Evolutionary conservation across 2,329 filamentous ascomycete genomes (phyloP).

Genomic region (Setomelanomma holmii): DNA sequence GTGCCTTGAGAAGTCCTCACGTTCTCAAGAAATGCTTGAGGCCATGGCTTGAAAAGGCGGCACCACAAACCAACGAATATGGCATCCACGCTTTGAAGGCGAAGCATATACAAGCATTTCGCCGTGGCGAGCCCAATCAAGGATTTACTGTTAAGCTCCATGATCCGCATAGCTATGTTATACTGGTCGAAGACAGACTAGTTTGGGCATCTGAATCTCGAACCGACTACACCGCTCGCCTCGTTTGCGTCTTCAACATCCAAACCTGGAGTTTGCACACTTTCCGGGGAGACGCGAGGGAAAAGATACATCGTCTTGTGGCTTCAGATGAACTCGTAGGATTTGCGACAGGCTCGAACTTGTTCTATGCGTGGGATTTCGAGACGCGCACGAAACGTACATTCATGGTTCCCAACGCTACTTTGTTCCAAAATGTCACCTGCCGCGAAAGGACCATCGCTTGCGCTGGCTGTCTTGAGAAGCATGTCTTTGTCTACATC

Average conservation of each 20-base stretch:
- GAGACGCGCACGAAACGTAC: slow-evolving; percentile 12
- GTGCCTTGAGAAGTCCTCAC: slow-evolving; percentile 31
- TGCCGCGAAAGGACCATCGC: slow-evolving; percentile 32
- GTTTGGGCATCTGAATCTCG: slow-evolving; percentile 13
- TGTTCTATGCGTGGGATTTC: slow-evolving; percentile 33
- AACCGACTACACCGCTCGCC: slow-evolving; percentile 1
- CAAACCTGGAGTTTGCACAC: slow-evolving; percentile 19
- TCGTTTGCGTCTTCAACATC: slow-evolving; percentile 32
- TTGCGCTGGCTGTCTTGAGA: slow-evolving; percentile 17
- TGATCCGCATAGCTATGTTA: not conserved
- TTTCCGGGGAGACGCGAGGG: slow-evolving; percentile 27
- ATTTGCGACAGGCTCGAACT: slow-evolving; percentile 16
- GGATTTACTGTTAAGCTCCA: slow-evolving; percentile 1
- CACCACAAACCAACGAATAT: slow-evolving; percentile 20
- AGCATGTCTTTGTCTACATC: slow-evolving; percentile 26
- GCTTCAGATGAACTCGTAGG: slow-evolving; percentile 36
- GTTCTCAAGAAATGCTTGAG: slow-evolving; percentile 28
- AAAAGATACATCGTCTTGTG: slow-evolving; percentile 17
- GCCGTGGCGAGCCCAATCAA: slow-evolving; percentile 19
- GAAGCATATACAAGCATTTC: slow-evolving; percentile 32
- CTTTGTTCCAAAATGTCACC: slow-evolving; percentile 8
- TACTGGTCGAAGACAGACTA: slow-evolving; percentile 26
- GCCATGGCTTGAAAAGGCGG: slow-evolving; percentile 30
- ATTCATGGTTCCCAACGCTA: slow-evolving; percentile 25
- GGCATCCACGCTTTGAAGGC: slow-evolving; percentile 26